Conservation (phyloP, 2,329 filamentous ascomycete species). For the Macrophomina phaseolina region DNA sequence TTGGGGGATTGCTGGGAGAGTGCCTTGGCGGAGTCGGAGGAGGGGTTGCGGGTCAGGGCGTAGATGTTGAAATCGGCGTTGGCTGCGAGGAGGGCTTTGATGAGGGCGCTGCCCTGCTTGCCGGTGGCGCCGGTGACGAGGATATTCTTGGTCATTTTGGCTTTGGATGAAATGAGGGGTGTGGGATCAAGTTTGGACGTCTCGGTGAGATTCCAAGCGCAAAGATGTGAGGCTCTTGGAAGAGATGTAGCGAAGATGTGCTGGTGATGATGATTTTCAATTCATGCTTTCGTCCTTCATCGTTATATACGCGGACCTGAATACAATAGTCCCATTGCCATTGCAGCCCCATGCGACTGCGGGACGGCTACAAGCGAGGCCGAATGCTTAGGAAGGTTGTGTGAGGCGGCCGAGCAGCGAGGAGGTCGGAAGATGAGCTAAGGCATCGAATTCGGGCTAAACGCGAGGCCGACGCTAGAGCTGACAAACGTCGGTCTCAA, state of each 20-base stretch:
- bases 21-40: conserved; percentile 56
- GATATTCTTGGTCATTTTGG: conserved; percentile 41
- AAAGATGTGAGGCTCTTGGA: background rate
- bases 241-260: background rate
- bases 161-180: background rate
- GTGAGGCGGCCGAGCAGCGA: background rate
- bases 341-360: background rate
- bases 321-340: background rate
- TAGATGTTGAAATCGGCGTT: conserved; percentile 56
- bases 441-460: background rate
- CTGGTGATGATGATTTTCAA: background rate
- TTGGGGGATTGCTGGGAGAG: conserved; percentile 52
- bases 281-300: too few species aligned
- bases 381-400: background rate
- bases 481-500: conserved; percentile 17
- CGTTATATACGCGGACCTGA: background rate
- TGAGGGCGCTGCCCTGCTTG: conserved; percentile 51
- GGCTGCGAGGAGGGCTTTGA: conserved; percentile 46
- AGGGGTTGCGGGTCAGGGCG: conserved; percentile 61
- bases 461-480: background rate
- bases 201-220: background rate
- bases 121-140: conserved; percentile 53
- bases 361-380: background rate
- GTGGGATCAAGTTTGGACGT: background rate
- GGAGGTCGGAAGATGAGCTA: background rate